These are phyloP conservation scores for Phytophthora cryptogea DNA, from an alignment of 352 stramenopile species.

Conservation along the genomic window DNA sequence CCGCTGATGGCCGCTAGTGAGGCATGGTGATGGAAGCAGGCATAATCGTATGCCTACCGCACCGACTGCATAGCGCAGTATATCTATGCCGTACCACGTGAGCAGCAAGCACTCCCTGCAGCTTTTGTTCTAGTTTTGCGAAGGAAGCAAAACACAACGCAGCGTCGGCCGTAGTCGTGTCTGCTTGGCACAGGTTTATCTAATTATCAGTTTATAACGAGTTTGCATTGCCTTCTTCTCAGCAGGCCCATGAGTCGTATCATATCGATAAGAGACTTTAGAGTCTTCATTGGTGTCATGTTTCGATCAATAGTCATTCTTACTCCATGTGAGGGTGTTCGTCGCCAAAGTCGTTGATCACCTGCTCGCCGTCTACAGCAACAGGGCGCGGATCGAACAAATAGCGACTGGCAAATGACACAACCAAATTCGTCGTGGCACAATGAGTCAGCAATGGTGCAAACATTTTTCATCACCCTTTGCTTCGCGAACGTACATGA, in stretches of 20 bases:
- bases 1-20: conserved; percentile 67
- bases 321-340: conserved; percentile 66
- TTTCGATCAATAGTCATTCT: conserved; percentile 23
- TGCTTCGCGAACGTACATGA: conserved; percentile 73
- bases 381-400: conserved; percentile 60
- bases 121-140: conserved; percentile 22
- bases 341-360: conserved; percentile 69
- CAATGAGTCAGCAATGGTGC: neutral
- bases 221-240: conserved; percentile 20
- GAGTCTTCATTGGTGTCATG: conserved; percentile 12
- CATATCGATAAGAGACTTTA: conserved; percentile 2
- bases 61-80: conserved; percentile 26
- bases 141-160: conserved; percentile 27
- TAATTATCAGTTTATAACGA: conserved; percentile 31
- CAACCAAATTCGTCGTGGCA: conserved; percentile 5
- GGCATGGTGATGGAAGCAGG: conserved; percentile 28
- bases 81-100: conserved; percentile 31
- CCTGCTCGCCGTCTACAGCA: conserved; percentile 48
- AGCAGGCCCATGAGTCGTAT: conserved; percentile 3
- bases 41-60: neutral
- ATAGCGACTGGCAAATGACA: conserved; percentile 48
- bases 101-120: conserved; percentile 5
- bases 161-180: conserved; percentile 4
- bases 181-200: conserved; percentile 24
- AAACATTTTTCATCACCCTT: neutral